Percentiles rank a stretch among this genome's conserved stretches.
phyloP scores from a whole-genome alignment of 345 rosid genomes.

The Brassica incana region DNA sequence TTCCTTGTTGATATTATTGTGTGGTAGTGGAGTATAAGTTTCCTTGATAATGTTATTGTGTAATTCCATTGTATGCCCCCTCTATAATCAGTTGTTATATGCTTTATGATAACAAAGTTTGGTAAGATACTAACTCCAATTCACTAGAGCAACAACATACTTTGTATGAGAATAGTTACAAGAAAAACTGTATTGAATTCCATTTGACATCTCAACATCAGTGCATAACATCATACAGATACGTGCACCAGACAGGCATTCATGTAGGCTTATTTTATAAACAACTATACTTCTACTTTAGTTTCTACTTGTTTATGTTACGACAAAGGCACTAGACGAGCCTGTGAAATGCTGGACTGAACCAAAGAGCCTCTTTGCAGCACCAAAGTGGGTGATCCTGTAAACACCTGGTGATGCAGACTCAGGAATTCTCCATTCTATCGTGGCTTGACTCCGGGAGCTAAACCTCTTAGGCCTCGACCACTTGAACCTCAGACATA shows the following conservation, averaged over 20 bases:
- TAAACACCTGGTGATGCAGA: slow-evolving; percentile 76
- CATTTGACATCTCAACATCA: too few relatives aligned
- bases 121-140: background rate
- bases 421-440: slow-evolving; percentile 86
- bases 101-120: background rate
- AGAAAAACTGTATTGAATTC: background rate
- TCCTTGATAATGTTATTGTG: slow-evolving; percentile 6
- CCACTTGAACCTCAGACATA: slow-evolving; percentile 91
- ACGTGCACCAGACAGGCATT: background rate
- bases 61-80: background rate
- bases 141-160: background rate
- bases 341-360: slow-evolving; percentile 75
- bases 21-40: background rate
- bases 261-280: background rate
- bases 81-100: background rate
- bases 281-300: background rate
- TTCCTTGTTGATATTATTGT: background rate
- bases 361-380: slow-evolving; percentile 67
- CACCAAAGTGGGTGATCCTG: slow-evolving; percentile 89
- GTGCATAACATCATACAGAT: too few relatives aligned
- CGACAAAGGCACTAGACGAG: slow-evolving; percentile 83
- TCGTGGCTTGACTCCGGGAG: slow-evolving; percentile 63
- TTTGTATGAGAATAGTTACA: too few relatives aligned
- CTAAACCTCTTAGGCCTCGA: slow-evolving; percentile 75
- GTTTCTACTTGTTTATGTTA: slow-evolving; percentile 39